Conservation (phyloP, 805 yeast species). For the Candida adriatica region DNA sequence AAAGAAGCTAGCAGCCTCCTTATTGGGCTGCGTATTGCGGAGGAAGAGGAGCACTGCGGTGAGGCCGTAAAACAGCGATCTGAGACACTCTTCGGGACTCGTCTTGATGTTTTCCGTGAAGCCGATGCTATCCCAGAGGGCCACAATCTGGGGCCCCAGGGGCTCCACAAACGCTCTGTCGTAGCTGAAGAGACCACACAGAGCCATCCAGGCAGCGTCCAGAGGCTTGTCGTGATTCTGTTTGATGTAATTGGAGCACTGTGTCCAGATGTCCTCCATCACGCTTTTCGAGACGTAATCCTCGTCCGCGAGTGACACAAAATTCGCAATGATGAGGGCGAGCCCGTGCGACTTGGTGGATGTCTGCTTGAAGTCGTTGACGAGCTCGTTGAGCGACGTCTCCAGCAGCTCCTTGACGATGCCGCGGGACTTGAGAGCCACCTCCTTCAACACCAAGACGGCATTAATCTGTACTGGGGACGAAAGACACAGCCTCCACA, state of each 20-base stretch:
- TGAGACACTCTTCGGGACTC: constrained; percentile 29
- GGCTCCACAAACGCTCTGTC: constrained; percentile 47
- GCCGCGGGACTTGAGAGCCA: constrained; percentile 28
- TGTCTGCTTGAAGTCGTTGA: constrained; percentile 26
- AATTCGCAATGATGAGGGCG: constrained; percentile 31
- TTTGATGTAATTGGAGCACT: constrained; percentile 31
- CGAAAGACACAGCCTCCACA: constrained; percentile 32
- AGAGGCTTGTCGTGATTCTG: constrained; percentile 29
- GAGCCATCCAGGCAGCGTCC: constrained; percentile 51
- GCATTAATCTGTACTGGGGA: constrained; percentile 36
- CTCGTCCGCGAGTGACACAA: constrained; percentile 28
- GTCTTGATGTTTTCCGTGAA: constrained; percentile 3
- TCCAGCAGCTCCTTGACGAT: constrained; percentile 31
- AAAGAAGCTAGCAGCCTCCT: constrained; percentile 41
- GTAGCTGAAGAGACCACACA: constrained; percentile 58
- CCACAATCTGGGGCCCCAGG: constrained; percentile 51
- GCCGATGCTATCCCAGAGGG: constrained; percentile 55
- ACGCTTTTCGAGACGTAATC: constrained; percentile 40
- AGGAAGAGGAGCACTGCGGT: constrained; percentile 50
- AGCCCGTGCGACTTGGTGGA: constrained; percentile 32
- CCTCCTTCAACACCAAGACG: constrained; percentile 27
- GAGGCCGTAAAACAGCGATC: constrained; percentile 52
- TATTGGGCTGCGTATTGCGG: constrained; percentile 32
- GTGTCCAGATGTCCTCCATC: constrained; percentile 36
- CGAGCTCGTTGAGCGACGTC: constrained; percentile 28